Percentiles rank a stretch among this genome's conserved stretches.
Evolutionary conservation across 345 rosid genomes (phyloP).

Genomic region (Litchi chinensis): DNA sequence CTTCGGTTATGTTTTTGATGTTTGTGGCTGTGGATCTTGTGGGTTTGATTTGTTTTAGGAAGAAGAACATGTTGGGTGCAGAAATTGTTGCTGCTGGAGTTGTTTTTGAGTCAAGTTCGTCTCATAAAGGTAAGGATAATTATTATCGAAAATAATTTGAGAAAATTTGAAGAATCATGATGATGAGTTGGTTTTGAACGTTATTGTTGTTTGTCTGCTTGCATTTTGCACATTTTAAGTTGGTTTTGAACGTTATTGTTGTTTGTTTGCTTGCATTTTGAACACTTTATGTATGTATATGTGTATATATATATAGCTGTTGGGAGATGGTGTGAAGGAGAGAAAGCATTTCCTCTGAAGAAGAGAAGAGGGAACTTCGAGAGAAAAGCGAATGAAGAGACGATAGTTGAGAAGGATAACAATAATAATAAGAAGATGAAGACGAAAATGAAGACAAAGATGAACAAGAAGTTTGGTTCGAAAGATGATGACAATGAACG

Average conservation of each 20-base stretch:
- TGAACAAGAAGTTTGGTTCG: constrained; percentile 38
- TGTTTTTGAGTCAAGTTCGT: constrained; percentile 36
- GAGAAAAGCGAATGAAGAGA: constrained; percentile 19
- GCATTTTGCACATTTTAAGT: constrained; percentile 2
- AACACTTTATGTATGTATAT: not conserved
- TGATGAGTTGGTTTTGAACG: not conserved
- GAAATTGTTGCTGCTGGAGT: constrained; percentile 21
- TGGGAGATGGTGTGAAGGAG: constrained; percentile 48
- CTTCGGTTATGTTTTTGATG: constrained; percentile 3
- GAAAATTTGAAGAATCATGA: not conserved
- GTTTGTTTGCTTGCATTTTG: constrained; percentile 18
- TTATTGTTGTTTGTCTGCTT: constrained; percentile 26
- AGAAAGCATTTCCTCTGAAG: constrained; percentile 53
- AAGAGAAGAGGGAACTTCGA: constrained; percentile 58
- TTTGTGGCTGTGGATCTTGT: constrained; percentile 33
- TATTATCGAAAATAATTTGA: not conserved
- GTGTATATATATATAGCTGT: constrained; percentile 27
- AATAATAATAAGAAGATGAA: constrained; percentile 14
- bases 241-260: constrained; percentile 17
- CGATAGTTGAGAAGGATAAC: constrained; percentile 25
- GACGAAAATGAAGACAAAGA: constrained; percentile 41
- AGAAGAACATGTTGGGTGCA: constrained; percentile 38
- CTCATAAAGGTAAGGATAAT: constrained; percentile 49
- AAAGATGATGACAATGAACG: constrained; percentile 5
- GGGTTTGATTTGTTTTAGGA: constrained; percentile 35